Base-by-base conservation (phyloP, 116 monocot genomes). In the Trichopus zeylanicus region DNA sequence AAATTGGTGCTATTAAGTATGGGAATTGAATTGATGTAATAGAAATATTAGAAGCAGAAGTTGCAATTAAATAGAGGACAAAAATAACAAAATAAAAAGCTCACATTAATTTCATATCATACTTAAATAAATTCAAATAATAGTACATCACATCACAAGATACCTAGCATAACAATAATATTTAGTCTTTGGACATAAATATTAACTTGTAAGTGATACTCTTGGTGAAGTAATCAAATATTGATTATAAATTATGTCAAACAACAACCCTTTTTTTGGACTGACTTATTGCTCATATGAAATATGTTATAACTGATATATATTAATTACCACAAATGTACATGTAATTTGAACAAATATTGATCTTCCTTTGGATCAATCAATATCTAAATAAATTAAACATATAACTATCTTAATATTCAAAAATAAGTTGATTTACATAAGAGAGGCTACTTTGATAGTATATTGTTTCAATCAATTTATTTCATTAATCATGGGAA, bases 1-100 rank as follows among this genome's bases (percentile, higher is more conserved):
- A 69, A 69, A 15, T 69, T 60, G 3, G 31, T 26, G 11, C 51
- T 28, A 61, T 15, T 68, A 8, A 59, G 28, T 1, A 54, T 54
- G 3, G 28, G 26, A 24, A 51, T 51, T 3, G 3, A 22, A 24
- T 51, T 25, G 6, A 25, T 18, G 3, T 21, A 6, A 11, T 16
- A 47, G 47, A 35, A 35, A 35, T 10, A 35, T 35, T 35, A 6
- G 34, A 6, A 47, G 46, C 3, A 47, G 6, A 10, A 10, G 3
- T 3, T 15, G 46, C 7, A 47, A 10, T 3, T 47, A n/a, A 13
- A 47, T 10, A 47, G 6, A 10, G 46, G 15, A n/a, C 12, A 47
- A 47, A 34, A n/a, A 47, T 47, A 18, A 47, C 5, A 10, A 47
- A 47, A 3, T 13, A 47, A 34, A 5, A 9, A 5, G 34, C 34